phyloP scores from a whole-genome alignment of 2,329 filamentous ascomycete genomes.

The Fulvia fulva region DNA sequence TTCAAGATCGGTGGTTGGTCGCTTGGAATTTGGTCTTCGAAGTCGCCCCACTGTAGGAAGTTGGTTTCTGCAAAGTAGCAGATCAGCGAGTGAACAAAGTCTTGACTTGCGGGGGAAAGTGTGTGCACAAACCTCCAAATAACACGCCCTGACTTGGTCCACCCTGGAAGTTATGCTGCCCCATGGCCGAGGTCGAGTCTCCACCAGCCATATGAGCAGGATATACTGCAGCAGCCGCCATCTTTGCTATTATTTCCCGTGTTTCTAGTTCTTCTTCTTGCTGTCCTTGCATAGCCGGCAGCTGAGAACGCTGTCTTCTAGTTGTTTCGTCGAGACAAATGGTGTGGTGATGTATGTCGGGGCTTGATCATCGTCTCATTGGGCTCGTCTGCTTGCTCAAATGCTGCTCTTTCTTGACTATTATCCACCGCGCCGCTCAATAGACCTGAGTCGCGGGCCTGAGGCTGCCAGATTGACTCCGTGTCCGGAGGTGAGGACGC shows the following conservation, averaged over 20 bases:
- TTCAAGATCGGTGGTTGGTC: background rate
- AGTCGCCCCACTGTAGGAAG: background rate
- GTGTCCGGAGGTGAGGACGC: background rate
- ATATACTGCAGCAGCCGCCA: conserved; percentile 6
- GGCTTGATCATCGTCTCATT: conserved; percentile 3
- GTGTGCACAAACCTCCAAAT: conserved; percentile 2
- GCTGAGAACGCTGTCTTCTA: background rate
- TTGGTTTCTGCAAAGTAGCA: background rate
- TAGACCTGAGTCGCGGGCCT: background rate
- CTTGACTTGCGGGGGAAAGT: background rate
- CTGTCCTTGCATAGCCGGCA: conserved; percentile 3
- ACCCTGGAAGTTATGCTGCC: background rate
- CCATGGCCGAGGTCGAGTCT: background rate
- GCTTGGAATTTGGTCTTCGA: background rate
- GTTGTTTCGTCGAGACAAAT: background rate
- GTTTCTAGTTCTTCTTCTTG: conserved; percentile 1
- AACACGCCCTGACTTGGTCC: background rate
- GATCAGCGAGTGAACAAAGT: background rate
- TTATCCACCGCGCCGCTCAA: background rate
- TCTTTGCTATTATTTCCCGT: background rate
- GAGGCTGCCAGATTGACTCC: background rate
- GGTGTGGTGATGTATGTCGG: background rate
- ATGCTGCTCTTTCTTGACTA: background rate
- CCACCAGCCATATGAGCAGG: background rate
- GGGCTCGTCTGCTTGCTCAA: background rate